These are phyloP conservation scores for Botryotinia narcissicola DNA, from an alignment of 2,329 filamentous ascomycete genomes.

Conservation along the genomic window DNA sequence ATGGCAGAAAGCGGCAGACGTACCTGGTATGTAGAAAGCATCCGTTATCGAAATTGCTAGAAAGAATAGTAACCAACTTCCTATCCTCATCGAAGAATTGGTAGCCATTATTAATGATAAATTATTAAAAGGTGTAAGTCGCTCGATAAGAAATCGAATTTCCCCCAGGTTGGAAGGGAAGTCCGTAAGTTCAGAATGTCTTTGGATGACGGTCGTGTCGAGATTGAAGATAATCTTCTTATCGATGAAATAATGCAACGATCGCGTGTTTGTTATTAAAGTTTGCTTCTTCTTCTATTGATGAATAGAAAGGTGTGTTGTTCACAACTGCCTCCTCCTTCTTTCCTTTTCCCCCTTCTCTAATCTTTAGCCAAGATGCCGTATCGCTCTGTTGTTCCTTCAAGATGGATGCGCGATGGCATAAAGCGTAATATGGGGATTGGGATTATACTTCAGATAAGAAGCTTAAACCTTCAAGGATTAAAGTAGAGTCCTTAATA, in stretches of 20 bases:
- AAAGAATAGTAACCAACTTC: slow-evolving; percentile 49
- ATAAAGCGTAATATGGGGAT: slow-evolving; percentile 8
- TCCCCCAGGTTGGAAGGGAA: not conserved
- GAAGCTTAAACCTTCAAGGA: slow-evolving; percentile 23
- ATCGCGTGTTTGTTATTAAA: not conserved
- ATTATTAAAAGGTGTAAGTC: slow-evolving; percentile 8
- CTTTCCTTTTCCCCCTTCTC: not conserved
- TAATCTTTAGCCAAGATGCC: not conserved
- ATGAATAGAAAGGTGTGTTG: not conserved
- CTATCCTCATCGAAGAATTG: slow-evolving; percentile 37
- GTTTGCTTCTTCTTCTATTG: not conserved
- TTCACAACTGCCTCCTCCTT: not conserved
- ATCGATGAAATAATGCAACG: not conserved
- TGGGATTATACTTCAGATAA: slow-evolving; percentile 12
- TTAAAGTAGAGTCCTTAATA: slow-evolving; percentile 32
- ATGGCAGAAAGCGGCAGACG: slow-evolving; percentile 27
- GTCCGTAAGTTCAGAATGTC: not conserved
- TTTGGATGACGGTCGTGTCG: not conserved
- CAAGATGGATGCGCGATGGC: not conserved
- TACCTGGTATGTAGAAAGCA: slow-evolving; percentile 87
- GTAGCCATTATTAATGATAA: slow-evolving; percentile 25
- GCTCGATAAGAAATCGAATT: not conserved
- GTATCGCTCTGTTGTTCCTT: slow-evolving; percentile 3
- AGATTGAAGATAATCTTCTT: not conserved
- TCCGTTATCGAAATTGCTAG: slow-evolving; percentile 50